A percentile compares a stretch with the other conserved stretches of the same genome.
Conservation (phyloP, 139 green algal genomes). For the Chlamydomonas sphaeroides region DNA sequence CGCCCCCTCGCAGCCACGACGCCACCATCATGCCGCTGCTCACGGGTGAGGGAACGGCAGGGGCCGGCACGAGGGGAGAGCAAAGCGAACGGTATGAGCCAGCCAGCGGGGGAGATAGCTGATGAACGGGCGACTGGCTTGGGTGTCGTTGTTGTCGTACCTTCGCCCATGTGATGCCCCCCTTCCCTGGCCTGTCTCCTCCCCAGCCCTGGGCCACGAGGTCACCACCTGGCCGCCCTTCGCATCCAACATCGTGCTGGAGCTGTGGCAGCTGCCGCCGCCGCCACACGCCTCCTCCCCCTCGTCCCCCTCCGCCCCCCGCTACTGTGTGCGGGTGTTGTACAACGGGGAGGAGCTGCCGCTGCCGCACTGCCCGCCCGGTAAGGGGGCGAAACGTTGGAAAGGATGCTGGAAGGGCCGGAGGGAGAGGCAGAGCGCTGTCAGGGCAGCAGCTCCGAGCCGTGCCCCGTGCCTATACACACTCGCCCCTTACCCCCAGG, state of each 20-base stretch:
- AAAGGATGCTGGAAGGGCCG: too few species aligned
- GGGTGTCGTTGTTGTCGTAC: background rate
- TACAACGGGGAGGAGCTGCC: conserved; percentile 70
- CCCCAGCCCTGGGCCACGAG: conserved; percentile 65
- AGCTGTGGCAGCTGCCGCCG: conserved; percentile 73
- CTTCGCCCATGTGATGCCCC: background rate
- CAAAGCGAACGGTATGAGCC: too few species aligned
- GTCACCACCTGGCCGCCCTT: conserved; percentile 73
- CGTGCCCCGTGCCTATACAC: background rate
- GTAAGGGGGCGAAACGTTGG: conserved; percentile 22
- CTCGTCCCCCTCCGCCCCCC: background rate
- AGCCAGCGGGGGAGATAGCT: too few species aligned
- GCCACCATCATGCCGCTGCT: conserved; percentile 79
- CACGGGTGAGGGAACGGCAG: conserved; percentile 39
- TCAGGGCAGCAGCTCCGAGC: background rate
- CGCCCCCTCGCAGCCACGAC: conserved; percentile 67
- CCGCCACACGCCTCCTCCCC: background rate
- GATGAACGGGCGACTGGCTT: too few species aligned
- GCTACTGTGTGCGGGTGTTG: conserved; percentile 61
- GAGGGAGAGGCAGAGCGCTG: background rate
- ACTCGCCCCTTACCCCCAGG: conserved; percentile 17
- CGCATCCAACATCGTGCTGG: conserved; percentile 70
- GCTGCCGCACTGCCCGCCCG: conserved; percentile 57
- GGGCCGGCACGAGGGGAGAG: too few species aligned
- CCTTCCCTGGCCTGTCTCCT: too few species aligned